Conservation (phyloP, 768 basidiomycete genomes). For the Saitozyma sp. region DNA sequence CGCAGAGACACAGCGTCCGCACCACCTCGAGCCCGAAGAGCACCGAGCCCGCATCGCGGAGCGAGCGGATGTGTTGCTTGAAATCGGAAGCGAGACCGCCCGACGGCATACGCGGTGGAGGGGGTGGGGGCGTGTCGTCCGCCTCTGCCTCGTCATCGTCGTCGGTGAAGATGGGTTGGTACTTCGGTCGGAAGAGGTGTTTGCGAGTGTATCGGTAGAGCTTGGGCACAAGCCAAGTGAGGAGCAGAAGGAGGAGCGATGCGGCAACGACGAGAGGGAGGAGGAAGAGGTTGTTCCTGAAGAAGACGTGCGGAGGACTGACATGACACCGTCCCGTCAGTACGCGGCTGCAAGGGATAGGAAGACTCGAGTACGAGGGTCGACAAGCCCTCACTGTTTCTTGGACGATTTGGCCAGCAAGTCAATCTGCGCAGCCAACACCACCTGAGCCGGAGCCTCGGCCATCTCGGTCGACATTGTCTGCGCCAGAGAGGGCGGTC, state of each 20-base stretch:
- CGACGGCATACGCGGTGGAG: slow-evolving; percentile 31
- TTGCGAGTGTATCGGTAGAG: slow-evolving; percentile 28
- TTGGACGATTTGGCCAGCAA: too few relatives aligned
- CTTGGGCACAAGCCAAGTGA: slow-evolving; percentile 45
- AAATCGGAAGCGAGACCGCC: slow-evolving; percentile 52
- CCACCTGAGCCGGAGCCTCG: too few relatives aligned
- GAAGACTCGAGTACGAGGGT: too few relatives aligned
- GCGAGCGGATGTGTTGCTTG: slow-evolving; percentile 54
- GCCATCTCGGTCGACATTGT: too few relatives aligned
- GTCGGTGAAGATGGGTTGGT: slow-evolving; percentile 28
- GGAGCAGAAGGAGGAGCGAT: slow-evolving; percentile 53
- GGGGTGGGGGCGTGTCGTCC: slow-evolving; percentile 15
- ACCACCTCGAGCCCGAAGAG: slow-evolving; percentile 58
- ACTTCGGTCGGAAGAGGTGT: slow-evolving; percentile 9
- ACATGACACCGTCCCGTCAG: too few relatives aligned
- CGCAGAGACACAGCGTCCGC: slow-evolving; percentile 57
- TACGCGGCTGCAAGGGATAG: too few relatives aligned
- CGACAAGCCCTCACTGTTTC: too few relatives aligned
- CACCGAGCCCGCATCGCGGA: slow-evolving; percentile 57
- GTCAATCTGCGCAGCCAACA: too few relatives aligned
- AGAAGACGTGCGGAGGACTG: slow-evolving; percentile 33
- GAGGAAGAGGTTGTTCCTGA: slow-evolving; percentile 48
- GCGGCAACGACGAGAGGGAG: slow-evolving; percentile 53
- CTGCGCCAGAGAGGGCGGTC: too few relatives aligned
- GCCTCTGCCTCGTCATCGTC: slow-evolving; percentile 29